Percentiles rank a stretch among this genome's conserved stretches.
Evolutionary conservation across 2,329 filamentous ascomycete species (phyloP).

Genomic region (Penicillium sumatraense): DNA sequence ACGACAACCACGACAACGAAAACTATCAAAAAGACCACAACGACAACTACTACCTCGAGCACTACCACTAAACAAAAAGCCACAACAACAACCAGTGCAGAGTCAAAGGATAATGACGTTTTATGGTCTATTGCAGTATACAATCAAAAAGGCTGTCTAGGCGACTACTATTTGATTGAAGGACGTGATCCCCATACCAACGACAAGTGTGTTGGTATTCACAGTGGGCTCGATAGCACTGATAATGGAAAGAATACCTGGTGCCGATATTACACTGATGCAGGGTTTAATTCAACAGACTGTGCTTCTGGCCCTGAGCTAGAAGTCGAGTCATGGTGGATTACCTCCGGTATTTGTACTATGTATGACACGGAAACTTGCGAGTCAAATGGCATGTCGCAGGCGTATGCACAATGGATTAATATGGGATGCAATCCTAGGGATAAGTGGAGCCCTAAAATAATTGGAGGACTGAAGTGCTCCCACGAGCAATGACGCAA

Average conservation of each 20-base stretch:
- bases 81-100: background rate
- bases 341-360: background rate
- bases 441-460: background rate
- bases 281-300: background rate
- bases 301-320: background rate
- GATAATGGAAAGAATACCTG: background rate
- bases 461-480: background rate
- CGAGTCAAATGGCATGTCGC: background rate
- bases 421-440: background rate
- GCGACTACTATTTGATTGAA: constrained; percentile 17
- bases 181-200: constrained; percentile 1
- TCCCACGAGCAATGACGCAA: background rate
- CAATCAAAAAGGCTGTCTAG: constrained; percentile 7
- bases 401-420: background rate
- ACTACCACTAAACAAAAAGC: background rate
- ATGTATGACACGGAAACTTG: background rate
- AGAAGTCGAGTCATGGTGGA: background rate
- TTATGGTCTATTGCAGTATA: constrained; percentile 16
- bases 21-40: too few relatives aligned
- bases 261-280: constrained; percentile 5
- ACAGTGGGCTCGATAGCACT: background rate
- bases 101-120: background rate
- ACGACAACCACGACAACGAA: background rate
- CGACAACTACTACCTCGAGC: background rate
- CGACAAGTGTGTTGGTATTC: constrained; percentile 6